Conservation (phyloP, 257 asterid species). For the Solanum appendiculatum region DNA sequence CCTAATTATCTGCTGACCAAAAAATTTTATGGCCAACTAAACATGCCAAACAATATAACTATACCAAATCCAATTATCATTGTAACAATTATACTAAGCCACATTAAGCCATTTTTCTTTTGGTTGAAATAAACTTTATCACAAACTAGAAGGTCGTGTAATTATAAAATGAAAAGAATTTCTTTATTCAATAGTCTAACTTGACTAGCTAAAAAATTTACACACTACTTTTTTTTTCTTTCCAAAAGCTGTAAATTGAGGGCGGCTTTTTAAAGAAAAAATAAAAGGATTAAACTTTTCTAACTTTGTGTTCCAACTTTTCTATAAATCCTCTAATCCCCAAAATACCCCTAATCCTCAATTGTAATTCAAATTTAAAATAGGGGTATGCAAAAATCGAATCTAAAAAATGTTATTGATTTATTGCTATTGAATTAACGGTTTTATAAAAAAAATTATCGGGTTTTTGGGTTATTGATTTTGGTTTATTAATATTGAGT, state of each 20-base stretch:
- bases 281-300: not conserved
- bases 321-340: too few species aligned
- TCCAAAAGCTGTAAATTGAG: not conserved
- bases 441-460: too few species aligned
- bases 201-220: not conserved
- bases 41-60: too few species aligned
- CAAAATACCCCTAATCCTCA: not conserved
- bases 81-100: not conserved
- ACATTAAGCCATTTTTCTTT: not conserved
- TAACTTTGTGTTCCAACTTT: not conserved
- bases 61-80: not conserved
- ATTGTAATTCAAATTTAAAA: not conserved
- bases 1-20: not conserved
- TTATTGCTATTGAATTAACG: too few species aligned
- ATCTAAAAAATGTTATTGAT: too few species aligned
- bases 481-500: not conserved
- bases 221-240: not conserved
- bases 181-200: not conserved
- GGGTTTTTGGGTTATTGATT: too few species aligned
- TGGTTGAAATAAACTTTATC: not conserved
- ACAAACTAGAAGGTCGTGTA: not conserved
- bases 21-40: not conserved
- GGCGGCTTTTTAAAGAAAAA: not conserved
- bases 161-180: not conserved
- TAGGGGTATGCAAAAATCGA: not conserved